These are phyloP conservation scores for Quillaja saponaria DNA, from an alignment of 306 rosid genomes.

Conservation along the genomic window DNA sequence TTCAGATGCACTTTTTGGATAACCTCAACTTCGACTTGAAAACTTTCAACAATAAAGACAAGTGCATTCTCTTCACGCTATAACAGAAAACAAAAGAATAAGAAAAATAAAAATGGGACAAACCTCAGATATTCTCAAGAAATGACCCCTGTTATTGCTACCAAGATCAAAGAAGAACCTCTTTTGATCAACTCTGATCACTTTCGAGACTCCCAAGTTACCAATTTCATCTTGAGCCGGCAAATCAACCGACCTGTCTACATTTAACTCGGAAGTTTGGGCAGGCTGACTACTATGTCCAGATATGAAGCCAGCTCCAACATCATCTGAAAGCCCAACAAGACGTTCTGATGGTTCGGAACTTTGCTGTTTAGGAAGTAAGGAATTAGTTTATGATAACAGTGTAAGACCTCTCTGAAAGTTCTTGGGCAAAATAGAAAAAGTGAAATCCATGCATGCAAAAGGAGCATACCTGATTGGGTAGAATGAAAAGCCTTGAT, in stretches of 20 bases:
- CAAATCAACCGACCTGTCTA: slow-evolving; percentile 78
- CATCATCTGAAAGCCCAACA: slow-evolving; percentile 97
- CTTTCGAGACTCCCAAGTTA: slow-evolving; percentile 90
- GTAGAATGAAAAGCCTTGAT: slow-evolving; percentile 85
- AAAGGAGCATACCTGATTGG: slow-evolving; percentile 77
- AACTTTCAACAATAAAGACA: slow-evolving; percentile 19
- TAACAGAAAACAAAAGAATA: slow-evolving; percentile 14
- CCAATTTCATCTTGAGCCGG: slow-evolving; percentile 86
- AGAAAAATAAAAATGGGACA: slow-evolving; percentile 17
- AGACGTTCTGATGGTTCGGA: slow-evolving; percentile 86
- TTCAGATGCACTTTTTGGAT: slow-evolving; percentile 3
- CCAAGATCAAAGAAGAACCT: slow-evolving; percentile 97
- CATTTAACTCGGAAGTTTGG: slow-evolving; percentile 80
- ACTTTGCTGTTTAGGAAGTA: slow-evolving; percentile 62
- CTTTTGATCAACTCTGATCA: slow-evolving; percentile 94
- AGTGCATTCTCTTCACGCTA: slow-evolving; percentile 23
- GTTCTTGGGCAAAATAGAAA: slow-evolving; percentile 17
- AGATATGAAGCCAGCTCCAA: slow-evolving; percentile 98
- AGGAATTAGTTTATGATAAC: slow-evolving; percentile 31
- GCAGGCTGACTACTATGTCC: slow-evolving; percentile 88
- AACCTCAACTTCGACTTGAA: slow-evolving; percentile 27
- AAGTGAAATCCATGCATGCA: slow-evolving; percentile 13
- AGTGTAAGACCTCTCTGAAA: slow-evolving; percentile 26
- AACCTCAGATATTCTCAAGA: slow-evolving; percentile 98
- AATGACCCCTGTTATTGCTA: slow-evolving; percentile 97